phyloP scores from a whole-genome alignment of 2,329 filamentous ascomycete genomes.

The Penicillium aurantiogriseum region DNA sequence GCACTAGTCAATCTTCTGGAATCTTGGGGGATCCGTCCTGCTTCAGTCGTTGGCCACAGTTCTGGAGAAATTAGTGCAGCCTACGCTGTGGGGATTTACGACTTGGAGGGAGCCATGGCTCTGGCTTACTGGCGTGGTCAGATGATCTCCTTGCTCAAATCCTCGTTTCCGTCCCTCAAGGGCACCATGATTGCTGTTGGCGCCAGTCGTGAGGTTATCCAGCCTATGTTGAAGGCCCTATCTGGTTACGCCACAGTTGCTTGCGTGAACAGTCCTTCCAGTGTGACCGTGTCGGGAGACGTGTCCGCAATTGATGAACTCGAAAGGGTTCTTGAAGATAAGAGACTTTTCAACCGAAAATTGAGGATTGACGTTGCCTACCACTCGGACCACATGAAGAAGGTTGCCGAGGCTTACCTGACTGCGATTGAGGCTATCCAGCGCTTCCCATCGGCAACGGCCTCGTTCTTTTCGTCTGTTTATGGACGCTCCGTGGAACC shows the following conservation, averaged over 20 bases:
- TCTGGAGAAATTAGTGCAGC: conserved; percentile 27
- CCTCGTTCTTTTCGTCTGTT: conserved; percentile 24
- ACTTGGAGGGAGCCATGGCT: conserved; percentile 20
- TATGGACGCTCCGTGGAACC: conserved; percentile 15
- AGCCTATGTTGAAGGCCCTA: conserved; percentile 16
- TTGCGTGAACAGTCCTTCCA: conserved; percentile 25
- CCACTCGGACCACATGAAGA: conserved; percentile 25
- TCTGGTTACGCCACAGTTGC: conserved; percentile 21
- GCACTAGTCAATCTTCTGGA: conserved; percentile 20
- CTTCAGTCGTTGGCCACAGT: conserved; percentile 23
- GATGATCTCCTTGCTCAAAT: conserved; percentile 20
- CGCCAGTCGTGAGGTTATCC: conserved; percentile 15
- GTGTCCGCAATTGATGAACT: conserved; percentile 19
- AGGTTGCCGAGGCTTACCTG: conserved; percentile 20
- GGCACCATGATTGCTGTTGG: conserved; percentile 34
- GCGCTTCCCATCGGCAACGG: conserved; percentile 11
- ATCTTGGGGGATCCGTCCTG: conserved; percentile 20
- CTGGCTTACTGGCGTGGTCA: conserved; percentile 25
- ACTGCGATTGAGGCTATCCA: conserved; percentile 18
- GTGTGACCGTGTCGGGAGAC: conserved; percentile 24
- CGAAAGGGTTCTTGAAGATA: conserved; percentile 13
- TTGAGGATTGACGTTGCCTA: conserved; percentile 33
- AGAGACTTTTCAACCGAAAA: conserved; percentile 26
- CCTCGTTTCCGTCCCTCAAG: conserved; percentile 20
- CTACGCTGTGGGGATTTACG: conserved; percentile 21